Conservation (phyloP, 768 basidiomycete species). For the Mycena capillaripes region DNA sequence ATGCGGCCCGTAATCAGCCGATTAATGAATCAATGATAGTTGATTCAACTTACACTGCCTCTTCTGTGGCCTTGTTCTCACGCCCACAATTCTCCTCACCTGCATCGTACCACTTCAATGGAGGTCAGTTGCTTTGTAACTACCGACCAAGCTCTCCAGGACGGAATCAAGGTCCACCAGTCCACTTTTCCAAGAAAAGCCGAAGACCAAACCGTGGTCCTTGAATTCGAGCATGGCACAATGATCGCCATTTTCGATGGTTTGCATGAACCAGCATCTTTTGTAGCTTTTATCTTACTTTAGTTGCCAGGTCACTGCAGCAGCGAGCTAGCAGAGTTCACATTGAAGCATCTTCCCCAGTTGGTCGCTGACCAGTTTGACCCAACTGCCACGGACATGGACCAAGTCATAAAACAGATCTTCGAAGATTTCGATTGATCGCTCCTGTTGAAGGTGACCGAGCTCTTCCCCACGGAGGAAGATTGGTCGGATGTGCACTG, state of each 20-base stretch:
- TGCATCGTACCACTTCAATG: too few species aligned
- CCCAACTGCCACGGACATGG: slow-evolving; percentile 9
- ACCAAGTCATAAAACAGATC: slow-evolving; percentile 12
- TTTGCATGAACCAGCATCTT: not conserved
- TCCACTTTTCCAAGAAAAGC: slow-evolving; percentile 9
- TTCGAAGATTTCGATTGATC: slow-evolving; percentile 25
- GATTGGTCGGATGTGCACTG: slow-evolving; percentile 21
- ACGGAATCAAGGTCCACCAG: slow-evolving; percentile 4
- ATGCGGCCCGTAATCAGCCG: too few species aligned
- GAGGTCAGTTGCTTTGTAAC: not conserved
- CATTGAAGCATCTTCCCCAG: slow-evolving; percentile 17
- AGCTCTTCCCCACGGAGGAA: slow-evolving; percentile 6
- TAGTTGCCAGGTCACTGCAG: slow-evolving; percentile 7
- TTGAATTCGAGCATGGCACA: slow-evolving; percentile 29
- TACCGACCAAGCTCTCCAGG: not conserved
- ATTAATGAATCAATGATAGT: too few species aligned
- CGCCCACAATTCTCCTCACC: not conserved
- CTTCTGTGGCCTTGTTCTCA: too few species aligned
- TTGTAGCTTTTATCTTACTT: not conserved
- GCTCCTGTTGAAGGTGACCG: slow-evolving; percentile 5
- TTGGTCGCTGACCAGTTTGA: slow-evolving; percentile 20
- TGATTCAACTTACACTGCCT: too few species aligned
- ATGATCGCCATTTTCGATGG: slow-evolving; percentile 32
- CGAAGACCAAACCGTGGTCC: slow-evolving; percentile 24
- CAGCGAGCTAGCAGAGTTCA: slow-evolving; percentile 15